Conservation (phyloP, 352 stramenopile species). For the Globisporangium cystogenes region DNA sequence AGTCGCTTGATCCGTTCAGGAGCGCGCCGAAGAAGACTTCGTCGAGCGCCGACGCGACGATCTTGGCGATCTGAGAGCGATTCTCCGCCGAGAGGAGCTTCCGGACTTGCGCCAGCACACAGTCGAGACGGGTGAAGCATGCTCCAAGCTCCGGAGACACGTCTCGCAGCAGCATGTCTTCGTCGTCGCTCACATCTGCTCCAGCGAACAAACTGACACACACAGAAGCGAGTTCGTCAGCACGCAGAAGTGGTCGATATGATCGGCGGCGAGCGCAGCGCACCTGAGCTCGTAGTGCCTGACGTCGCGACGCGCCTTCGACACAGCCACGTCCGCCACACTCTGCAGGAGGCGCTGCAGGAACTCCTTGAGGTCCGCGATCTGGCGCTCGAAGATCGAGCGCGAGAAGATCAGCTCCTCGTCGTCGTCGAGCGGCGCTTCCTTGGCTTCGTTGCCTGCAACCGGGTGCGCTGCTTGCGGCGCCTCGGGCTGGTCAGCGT, state of each 20-base stretch:
- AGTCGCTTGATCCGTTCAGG: conserved; percentile 12
- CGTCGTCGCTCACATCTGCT: not conserved
- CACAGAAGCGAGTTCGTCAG: not conserved
- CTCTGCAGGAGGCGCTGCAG: conserved; percentile 24
- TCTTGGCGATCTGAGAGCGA: conserved; percentile 24
- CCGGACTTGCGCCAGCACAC: conserved; percentile 19
- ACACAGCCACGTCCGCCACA: conserved; percentile 19
- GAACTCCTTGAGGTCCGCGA: conserved; percentile 36
- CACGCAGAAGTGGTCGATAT: conserved; percentile 8
- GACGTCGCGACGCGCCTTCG: conserved; percentile 15
- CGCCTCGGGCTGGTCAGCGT: not conserved
- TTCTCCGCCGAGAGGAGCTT: conserved; percentile 22
- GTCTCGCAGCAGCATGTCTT: not conserved
- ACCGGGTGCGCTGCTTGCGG: not conserved
- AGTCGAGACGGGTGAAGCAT: conserved; percentile 22
- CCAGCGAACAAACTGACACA: conserved; percentile 9
- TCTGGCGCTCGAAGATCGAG: conserved; percentile 69
- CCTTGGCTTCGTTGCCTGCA: no score
- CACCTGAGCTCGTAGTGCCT: conserved; percentile 31
- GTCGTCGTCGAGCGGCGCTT: conserved; percentile 17
- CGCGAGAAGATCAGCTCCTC: conserved; percentile 57
- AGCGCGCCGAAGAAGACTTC: conserved; percentile 19
- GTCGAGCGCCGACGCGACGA: conserved; percentile 30
- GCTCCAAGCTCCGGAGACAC: conserved; percentile 34
- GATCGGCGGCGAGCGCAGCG: conserved; percentile 13